Base-by-base conservation (phyloP, 768 basidiomycete species). In the Suillus paluster region DNA sequence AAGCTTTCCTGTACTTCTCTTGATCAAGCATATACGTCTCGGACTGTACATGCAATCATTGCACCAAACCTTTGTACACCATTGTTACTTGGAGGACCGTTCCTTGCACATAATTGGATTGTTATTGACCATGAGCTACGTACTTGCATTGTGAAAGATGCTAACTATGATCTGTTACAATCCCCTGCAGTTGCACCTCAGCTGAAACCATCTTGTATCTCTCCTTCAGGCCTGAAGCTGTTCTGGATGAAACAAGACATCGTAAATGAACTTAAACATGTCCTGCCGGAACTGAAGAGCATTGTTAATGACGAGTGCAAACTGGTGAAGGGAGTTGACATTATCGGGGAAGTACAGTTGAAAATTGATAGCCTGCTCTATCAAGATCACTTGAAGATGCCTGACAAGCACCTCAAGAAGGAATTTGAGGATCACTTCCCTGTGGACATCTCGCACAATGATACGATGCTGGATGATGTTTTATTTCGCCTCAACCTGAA, bases 71-170 rank as follows among this genome's bases (percentile, higher is more conserved):
- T 78, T 1, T 73, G 67, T 39, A 64, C 57, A 4, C 71, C 71
- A 7, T 27, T 81, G 12, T 61, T 81, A 1, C 67, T 81, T 0
- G 77, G 78, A 0, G 54, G 73, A 0, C 79, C 78, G 0, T 80
- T 75, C 33, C 66, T 80, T 1, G n/a, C 42, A 14, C 59, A 63
- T 2, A 82, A 82, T 62, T 30, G 68, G 0, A 75, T 82, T 64
- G 62, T 76, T 0, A 62, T 73, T 42, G 75, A 81, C 56, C 70
- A 75, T 27, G 55, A 49, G n/a, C n/a, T n/a, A n/a, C n/a, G n/a
- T n/a, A n/a, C n/a, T n/a, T n/a, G n/a, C n/a, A n/a, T n/a, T n/a
- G 50, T 4, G 1, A 61, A 62, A 19, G 38, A 17, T 4, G 12
- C 19, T 5, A 25, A 56, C n/a, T 69, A 57, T 19, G 60, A 72